Evolutionary conservation across 108 stramenopile genomes (phyloP), one percentile per base, ranked within the genome.

Genomic region (Cyclostephanos invisitatus): DNA sequence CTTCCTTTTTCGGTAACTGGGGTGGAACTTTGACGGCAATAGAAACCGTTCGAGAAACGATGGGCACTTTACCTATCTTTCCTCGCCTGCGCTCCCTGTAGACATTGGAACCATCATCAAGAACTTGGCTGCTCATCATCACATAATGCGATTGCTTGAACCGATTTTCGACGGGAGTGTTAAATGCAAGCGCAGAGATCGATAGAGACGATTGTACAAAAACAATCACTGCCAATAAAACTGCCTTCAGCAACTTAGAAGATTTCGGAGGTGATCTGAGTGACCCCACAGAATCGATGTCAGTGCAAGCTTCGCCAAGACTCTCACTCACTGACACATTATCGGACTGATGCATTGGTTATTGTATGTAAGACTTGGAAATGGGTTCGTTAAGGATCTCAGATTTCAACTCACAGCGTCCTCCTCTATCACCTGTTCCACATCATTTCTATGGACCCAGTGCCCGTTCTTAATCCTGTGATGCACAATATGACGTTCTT

Each of bases 401-500:
- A 15, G 15, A 51, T 51, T 65, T 65, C 64, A 48, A 65, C 64
- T 65, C 22, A 65, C 64, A 10, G 4, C 44, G n/a, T 61, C 36
- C 36, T 42, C 60, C 10, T 21, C 21, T 18, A 40, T 12, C 21
- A 36, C 5, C 5, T 47, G 24, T 44, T 46, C 48, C 9, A 44
- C 18, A 4, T 67, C 76, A 15, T 50, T 53, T 46, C 67, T 62
- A 10, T 36, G 54, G 29, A 76, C 22, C 91, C 91, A 94, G 28
- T 83, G 73, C n/a, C 91, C 89, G 49, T 58, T 80, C 54, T 69
- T 57, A 15, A 71, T 64, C 20, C 80, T 79, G 70, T 86, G 62
- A 3, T 65, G 57, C 4, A 93, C 90, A 17, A 85, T 72, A 25
- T 70, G 40, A 28, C 70, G 48, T 66, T 95, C 94, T 12, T 54